Conservation (phyloP, 75 land plant genomes). For the Pseudotsuga menziesii region DNA sequence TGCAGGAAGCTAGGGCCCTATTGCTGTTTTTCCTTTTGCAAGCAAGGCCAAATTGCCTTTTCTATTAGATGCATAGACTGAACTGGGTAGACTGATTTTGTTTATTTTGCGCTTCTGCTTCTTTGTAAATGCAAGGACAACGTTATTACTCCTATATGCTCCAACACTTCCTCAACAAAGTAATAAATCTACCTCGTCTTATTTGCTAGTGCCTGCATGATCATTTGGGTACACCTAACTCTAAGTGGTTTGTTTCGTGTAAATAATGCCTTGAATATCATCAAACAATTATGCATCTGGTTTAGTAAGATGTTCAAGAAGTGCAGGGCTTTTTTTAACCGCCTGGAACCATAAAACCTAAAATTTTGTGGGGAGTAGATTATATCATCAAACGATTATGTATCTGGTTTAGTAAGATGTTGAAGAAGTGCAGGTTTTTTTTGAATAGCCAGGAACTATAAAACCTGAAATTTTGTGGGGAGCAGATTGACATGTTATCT, state of each 20-base stretch:
- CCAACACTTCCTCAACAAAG: not conserved
- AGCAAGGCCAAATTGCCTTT: not conserved
- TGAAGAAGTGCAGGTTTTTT: not conserved
- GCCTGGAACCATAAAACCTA: not conserved
- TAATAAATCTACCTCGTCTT: not conserved
- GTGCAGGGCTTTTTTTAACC: not conserved
- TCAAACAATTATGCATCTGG: not conserved
- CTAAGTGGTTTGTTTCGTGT: not conserved
- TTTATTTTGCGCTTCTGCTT: not conserved
- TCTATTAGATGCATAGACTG: not conserved
- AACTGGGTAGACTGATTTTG: not conserved
- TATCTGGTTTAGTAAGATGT: not conserved
- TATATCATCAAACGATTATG: not conserved
- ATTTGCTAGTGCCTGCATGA: not conserved
- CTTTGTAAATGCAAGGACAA: not conserved
- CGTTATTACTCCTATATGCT: not conserved
- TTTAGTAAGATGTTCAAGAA: not conserved
- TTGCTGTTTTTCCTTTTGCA: not conserved
- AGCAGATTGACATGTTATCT: not conserved
- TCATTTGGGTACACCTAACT: not conserved
- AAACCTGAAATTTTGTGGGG: not conserved
- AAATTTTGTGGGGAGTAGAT: not conserved
- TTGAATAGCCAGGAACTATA: not conserved
- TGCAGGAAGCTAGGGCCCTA: not conserved
- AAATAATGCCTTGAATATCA: not conserved